Base-by-base conservation (phyloP, 495 filamentous ascomycete species). In the Patellaria atrata region DNA sequence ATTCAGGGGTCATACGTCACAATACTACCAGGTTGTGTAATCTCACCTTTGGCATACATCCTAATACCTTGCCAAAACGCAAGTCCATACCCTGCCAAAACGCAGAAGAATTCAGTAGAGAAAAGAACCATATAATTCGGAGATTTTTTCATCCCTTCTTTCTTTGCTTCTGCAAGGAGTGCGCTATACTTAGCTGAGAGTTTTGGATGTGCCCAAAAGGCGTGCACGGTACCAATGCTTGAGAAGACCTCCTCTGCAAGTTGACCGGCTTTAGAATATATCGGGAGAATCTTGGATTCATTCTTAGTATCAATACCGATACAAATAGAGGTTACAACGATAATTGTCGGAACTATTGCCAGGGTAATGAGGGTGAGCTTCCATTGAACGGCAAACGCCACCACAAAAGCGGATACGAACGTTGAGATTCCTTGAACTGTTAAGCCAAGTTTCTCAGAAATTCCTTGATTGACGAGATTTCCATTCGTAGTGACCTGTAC, bases 391-490 rank as follows among this genome's bases (percentile, higher is more conserved):
- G 50, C 37, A 28, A 57, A 58, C 8, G 46, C 50, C 16, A 59
- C 40, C 7, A 61, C 30, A 12, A 61, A 45, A 14, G 56, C 52
- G 0, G 56, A 33, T 6, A 56, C 30, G 22, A 59, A 58, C 12
- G 50, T 51, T 0, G 53, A 32, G 16, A 43, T 22, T 1, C 40
- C 54, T 9, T 46, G 37, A 7, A 61, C 16, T 16, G 44, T 43
- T 5, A 59, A 33, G 3, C 38, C 49, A 9, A 59, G 29, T 26
- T 59, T 61, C 24, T 58, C 50, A 16, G 53, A 58, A 14, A 68
- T 48, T 2, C 54, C 63, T 17, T 64, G 58, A 31, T 68, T 61
- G 12, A 68, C 52, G 2, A 58, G 33, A 34, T 61, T 60, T n/a
- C 38, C 42, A 16, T 41, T 45, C 19, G 37, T 41, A 23, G 38